These are phyloP conservation scores for Salvia hispanica DNA, from an alignment of 257 asterid genomes.

Conservation along the genomic window DNA sequence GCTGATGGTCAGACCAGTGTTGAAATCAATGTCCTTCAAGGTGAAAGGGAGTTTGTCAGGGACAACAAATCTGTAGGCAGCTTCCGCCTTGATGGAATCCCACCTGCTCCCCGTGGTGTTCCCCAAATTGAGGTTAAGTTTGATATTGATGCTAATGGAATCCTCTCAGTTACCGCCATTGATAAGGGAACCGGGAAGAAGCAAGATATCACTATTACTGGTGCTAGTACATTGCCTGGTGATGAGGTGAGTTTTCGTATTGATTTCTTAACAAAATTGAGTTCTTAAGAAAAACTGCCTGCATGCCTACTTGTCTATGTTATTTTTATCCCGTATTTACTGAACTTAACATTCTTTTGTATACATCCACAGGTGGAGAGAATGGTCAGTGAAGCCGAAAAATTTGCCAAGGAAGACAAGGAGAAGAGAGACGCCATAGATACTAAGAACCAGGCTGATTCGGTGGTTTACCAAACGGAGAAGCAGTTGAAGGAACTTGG, in stretches of 20 bases:
- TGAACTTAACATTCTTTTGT: background rate
- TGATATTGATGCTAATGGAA: constrained; percentile 96
- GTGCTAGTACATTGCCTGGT: constrained; percentile 94
- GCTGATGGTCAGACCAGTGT: constrained; percentile 99
- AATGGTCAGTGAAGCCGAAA: constrained; percentile 96
- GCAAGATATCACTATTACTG: constrained; percentile 95
- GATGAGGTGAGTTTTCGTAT: constrained; percentile 65
- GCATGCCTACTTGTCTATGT: background rate
- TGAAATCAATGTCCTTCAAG: constrained; percentile 95
- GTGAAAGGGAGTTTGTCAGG: constrained; percentile 95
- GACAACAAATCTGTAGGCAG: constrained; percentile 97
- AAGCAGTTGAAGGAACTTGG: constrained; percentile 97
- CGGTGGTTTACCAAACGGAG: constrained; percentile 93
- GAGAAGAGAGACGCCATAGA: constrained; percentile 98
- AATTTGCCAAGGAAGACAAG: constrained; percentile 91
- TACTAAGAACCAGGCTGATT: constrained; percentile 94
- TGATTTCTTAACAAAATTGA: background rate
- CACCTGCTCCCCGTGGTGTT: constrained; percentile 99
- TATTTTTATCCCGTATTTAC: background rate
- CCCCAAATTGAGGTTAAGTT: constrained; percentile 98
- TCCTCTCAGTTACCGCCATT: constrained; percentile 85
- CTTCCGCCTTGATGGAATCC: constrained; percentile 97
- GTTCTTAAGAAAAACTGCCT: background rate
- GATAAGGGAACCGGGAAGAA: constrained; percentile 98
- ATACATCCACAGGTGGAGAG: constrained; percentile 75